A percentile compares a stretch with the other conserved stretches of the same genome.
Evolutionary conservation across 1,284 basidiomycete genomes (phyloP).

Genomic region (Pyrrhoderma lamaoense): DNA sequence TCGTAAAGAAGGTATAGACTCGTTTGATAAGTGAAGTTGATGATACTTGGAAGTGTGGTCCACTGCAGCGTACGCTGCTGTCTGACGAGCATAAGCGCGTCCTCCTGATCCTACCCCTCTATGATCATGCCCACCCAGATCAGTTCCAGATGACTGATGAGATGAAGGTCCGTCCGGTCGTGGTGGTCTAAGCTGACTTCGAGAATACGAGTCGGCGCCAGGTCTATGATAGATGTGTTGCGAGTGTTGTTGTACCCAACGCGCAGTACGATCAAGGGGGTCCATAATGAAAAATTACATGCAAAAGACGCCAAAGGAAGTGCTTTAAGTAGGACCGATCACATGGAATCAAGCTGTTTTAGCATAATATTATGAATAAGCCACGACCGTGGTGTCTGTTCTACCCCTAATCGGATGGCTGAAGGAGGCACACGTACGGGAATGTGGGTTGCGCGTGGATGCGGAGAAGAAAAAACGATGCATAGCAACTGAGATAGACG

Average conservation of each 20-base stretch:
- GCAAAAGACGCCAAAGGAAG: not conserved
- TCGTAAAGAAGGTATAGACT: not conserved
- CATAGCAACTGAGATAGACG: too few species aligned
- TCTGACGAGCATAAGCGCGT: slow-evolving; percentile 9
- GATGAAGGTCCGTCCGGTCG: slow-evolving; percentile 13
- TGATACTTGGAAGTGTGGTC: slow-evolving; percentile 8
- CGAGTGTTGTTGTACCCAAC: slow-evolving; percentile 15
- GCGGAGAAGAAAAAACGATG: not conserved
- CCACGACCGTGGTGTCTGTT: slow-evolving; percentile 11
- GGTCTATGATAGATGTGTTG: slow-evolving; percentile 6
- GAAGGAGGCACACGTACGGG: not conserved
- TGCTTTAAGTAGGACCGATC: slow-evolving; percentile 14
- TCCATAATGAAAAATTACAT: not conserved
- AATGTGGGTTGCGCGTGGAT: not conserved
- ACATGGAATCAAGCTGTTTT: slow-evolving; percentile 10
- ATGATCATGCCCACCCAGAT: slow-evolving; percentile 13
- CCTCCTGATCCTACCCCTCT: slow-evolving; percentile 12
- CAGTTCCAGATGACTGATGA: slow-evolving; percentile 16
- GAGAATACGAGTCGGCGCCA: not conserved
- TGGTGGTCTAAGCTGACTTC: not conserved
- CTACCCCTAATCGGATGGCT: slow-evolving; percentile 10
- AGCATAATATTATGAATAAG: slow-evolving; percentile 14
- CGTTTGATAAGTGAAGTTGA: not conserved
- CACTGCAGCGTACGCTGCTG: slow-evolving; percentile 4
- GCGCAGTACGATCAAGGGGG: slow-evolving; percentile 17